phyloP scores from a whole-genome alignment of 345 rosid genomes.

The Limnanthes douglasii region DNA sequence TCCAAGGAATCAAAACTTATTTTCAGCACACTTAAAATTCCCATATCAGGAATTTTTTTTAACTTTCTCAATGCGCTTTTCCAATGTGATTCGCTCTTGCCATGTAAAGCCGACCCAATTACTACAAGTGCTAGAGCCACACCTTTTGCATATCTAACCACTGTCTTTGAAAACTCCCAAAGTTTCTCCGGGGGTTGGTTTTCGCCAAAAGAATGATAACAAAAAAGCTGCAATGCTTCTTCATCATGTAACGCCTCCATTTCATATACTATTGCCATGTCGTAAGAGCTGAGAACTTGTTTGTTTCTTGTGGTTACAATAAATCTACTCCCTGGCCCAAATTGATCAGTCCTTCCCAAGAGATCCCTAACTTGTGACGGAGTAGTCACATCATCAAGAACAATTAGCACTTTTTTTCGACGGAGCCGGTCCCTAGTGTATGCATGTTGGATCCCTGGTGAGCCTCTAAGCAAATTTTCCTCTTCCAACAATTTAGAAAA shows the following conservation, averaged over 20 bases:
- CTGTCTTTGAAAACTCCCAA: not conserved
- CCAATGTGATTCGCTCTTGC: conserved; percentile 1
- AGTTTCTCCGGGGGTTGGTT: not conserved
- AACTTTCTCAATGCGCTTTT: conserved; percentile 2
- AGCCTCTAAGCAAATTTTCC: not conserved
- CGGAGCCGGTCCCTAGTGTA: not conserved
- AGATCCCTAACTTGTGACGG: conserved; percentile 3
- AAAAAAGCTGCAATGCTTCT: conserved; percentile 5
- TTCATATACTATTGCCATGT: not conserved
- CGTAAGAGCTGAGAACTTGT: conserved; percentile 1
- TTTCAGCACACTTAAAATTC: conserved; percentile 1
- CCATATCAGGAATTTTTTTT: not conserved
- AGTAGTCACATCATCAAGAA: conserved; percentile 7
- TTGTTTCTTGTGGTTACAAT: conserved; percentile 2
- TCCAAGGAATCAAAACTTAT: conserved; percentile 12
- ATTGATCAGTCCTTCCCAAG: not conserved
- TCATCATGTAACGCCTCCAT: not conserved
- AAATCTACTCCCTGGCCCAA: conserved; percentile 1
- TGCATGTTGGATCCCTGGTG: not conserved
- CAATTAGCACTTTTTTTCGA: conserved; percentile 11
- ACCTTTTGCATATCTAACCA: conserved; percentile 7
- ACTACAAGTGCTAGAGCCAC: conserved; percentile 14
- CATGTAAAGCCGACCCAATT: conserved; percentile 3
- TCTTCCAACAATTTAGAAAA: not conserved
- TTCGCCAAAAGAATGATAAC: not conserved